phyloP scores from a whole-genome alignment of 345 rosid species.

The Geranium brycei region DNA sequence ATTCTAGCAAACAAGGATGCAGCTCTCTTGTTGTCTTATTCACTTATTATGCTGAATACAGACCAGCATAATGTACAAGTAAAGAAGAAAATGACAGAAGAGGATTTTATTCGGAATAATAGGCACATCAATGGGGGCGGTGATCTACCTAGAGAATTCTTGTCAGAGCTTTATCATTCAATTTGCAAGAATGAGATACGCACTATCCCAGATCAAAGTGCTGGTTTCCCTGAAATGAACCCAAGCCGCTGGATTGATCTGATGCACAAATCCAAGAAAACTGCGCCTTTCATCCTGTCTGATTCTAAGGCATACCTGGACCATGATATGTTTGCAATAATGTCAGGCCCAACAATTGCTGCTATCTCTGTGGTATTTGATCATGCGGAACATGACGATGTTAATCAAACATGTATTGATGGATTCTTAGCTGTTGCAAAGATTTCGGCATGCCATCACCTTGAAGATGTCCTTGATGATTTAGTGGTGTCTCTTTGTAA shows the following conservation, averaged over 20 bases:
- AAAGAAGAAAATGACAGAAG: slow-evolving; percentile 97
- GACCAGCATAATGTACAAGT: slow-evolving; percentile 97
- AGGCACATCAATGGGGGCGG: slow-evolving; percentile 88
- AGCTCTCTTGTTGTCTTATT: slow-evolving; percentile 83
- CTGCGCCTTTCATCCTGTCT: slow-evolving; percentile 68
- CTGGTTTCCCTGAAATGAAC: slow-evolving; percentile 85
- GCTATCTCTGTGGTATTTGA: slow-evolving; percentile 97
- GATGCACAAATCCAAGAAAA: slow-evolving; percentile 91
- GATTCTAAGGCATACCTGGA: slow-evolving; percentile 84
- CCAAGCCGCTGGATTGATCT: slow-evolving; percentile 99
- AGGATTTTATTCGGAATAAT: slow-evolving; percentile 89
- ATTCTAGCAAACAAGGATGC: slow-evolving; percentile 94
- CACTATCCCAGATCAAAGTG: slow-evolving; percentile 88
- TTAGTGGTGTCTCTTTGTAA: slow-evolving; percentile 87
- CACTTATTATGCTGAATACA: slow-evolving; percentile 92
- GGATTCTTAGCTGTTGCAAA: slow-evolving; percentile 95
- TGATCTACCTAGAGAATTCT: slow-evolving; percentile 78
- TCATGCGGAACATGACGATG: slow-evolving; percentile 93
- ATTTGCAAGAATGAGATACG: slow-evolving; percentile 97
- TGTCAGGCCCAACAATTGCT: slow-evolving; percentile 99
- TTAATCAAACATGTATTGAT: slow-evolving; percentile 90
- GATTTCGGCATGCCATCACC: slow-evolving; percentile 96
- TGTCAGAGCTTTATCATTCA: slow-evolving; percentile 73
- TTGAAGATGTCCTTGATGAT: slow-evolving; percentile 96
- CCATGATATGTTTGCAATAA: slow-evolving; percentile 95